phyloP scores from a whole-genome alignment of 345 rosid species.

The Melaleuca quinquenervia region DNA sequence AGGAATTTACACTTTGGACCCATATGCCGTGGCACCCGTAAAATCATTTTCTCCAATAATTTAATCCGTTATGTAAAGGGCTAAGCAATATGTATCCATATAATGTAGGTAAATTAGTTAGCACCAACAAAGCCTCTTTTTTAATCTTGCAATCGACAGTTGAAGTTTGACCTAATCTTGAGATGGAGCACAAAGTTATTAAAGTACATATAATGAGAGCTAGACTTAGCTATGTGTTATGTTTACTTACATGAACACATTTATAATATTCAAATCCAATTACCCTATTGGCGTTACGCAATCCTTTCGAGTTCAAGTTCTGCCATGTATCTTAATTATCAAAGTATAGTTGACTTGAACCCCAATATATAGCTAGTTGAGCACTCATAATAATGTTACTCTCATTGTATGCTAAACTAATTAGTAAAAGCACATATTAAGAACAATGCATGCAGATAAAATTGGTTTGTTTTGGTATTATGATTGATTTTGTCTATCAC shows the following conservation, averaged over 20 bases:
- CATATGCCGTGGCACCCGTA: too few relatives aligned
- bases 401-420: background rate
- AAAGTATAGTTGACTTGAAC: background rate
- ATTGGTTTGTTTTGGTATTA: background rate
- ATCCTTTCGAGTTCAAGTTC: background rate
- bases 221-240: background rate
- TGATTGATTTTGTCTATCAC: too few relatives aligned
- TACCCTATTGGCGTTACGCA: background rate
- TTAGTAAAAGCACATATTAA: background rate
- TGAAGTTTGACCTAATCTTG: background rate
- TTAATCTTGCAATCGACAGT: background rate
- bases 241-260: background rate
- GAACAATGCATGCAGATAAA: background rate
- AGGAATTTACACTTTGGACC: fast-evolving
- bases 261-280: background rate
- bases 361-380: background rate
- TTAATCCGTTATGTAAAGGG: background rate
- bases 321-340: background rate
- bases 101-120: background rate
- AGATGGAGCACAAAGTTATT: too few relatives aligned
- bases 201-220: too few relatives aligned
- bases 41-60: background rate
- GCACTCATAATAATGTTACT: background rate
- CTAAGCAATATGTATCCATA: background rate
- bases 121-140: background rate